Percentiles rank a stretch among this genome's conserved stretches.
Evolutionary conservation across 2,329 filamentous ascomycete species (phyloP).

Genomic region (Rachicladosporium sp.): DNA sequence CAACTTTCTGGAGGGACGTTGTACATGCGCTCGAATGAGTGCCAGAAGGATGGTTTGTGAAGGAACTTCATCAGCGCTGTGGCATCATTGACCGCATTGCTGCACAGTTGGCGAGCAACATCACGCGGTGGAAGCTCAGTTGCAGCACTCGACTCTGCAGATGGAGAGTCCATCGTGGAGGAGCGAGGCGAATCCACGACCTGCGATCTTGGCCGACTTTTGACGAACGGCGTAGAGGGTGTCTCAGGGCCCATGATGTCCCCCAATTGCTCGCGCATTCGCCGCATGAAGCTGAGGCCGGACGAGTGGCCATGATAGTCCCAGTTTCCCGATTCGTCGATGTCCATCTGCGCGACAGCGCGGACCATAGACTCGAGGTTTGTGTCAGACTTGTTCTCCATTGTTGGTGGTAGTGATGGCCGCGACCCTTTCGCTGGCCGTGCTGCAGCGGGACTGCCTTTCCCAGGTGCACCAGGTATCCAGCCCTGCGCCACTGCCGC

Average conservation of each 20-base stretch:
- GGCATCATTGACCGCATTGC: conserved; percentile 49
- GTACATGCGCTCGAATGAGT: conserved; percentile 66
- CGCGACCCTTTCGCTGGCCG: conserved; percentile 13
- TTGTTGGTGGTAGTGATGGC: conserved; percentile 28
- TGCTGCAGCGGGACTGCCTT: conserved; percentile 13
- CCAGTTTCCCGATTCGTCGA: conserved; percentile 84
- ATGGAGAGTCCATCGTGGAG: conserved; percentile 47
- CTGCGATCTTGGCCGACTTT: conserved; percentile 40
- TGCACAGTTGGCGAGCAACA: conserved; percentile 44
- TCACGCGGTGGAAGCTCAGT: conserved; percentile 58
- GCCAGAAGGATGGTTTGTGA: conserved; percentile 71
- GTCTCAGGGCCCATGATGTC: conserved; percentile 57
- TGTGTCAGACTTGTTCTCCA: conserved; percentile 42
- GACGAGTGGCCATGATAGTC: conserved; percentile 94
- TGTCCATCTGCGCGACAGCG: conserved; percentile 76
- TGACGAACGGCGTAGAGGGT: conserved; percentile 45
- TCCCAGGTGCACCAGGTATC: conserved; percentile 25
- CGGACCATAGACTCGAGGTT: conserved; percentile 91
- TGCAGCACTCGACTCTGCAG: conserved; percentile 21
- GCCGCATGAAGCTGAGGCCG: conserved; percentile 73
- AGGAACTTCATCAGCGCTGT: conserved; percentile 58
- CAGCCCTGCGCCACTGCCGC: conserved; percentile 43
- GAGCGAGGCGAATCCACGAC: conserved; percentile 55
- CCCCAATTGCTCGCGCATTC: conserved; percentile 79
- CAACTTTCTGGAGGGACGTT: conserved; percentile 43